Evolutionary conservation across 805 yeast genomes (phyloP), one percentile per base, ranked within the genome.

Genomic region (Torulaspora indica): DNA sequence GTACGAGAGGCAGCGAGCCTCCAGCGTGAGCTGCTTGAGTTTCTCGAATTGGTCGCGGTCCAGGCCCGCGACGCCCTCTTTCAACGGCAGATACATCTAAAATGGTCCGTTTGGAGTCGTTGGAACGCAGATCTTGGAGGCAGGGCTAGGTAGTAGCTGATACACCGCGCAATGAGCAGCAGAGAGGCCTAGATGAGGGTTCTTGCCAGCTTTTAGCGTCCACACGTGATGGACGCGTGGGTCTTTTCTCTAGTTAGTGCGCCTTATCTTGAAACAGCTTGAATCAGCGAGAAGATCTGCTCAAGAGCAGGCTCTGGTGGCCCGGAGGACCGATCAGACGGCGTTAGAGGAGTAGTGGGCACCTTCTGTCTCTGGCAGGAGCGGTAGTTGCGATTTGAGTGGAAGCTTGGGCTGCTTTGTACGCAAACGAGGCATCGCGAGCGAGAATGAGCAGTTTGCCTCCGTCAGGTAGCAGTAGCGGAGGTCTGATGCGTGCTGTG

Each of bases 1-100:
- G 53, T 76, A 76, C 1, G 79, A 68, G 13, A 64, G 53, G 5
- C 60, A 56, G 24, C 73, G 66, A 3, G 78, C 76, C 33, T 55
- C 54, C 8, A 66, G 46, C 2, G 68, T 60, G 38, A 58, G 51
- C 10, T 53, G 28, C 39, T 56, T 63, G 38, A 73, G 50, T 8
- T 38, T 25, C 4, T 49, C 48, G 17, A 64, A 46, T 30, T 65
- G 64, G n/a, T 53, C 54, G 1, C 47, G 43, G 2, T 55, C 47
- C 42, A 63, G 54, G 12, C 46, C 38, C 10, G 32, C 45, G n/a
- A 47, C 28, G 13, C 28, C 22, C 10, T 43, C 28, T 12, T 31
- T 47, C 27, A 40, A 24, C 10, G 37, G 32, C 8, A 32, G 22
- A 35, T 29, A 30, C 47, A 43, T 43, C 35, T 24, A 23, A n/a